These are phyloP conservation scores for Limonium bicolor DNA, from an alignment of 148 eudicot genomes.

Conservation along the genomic window DNA sequence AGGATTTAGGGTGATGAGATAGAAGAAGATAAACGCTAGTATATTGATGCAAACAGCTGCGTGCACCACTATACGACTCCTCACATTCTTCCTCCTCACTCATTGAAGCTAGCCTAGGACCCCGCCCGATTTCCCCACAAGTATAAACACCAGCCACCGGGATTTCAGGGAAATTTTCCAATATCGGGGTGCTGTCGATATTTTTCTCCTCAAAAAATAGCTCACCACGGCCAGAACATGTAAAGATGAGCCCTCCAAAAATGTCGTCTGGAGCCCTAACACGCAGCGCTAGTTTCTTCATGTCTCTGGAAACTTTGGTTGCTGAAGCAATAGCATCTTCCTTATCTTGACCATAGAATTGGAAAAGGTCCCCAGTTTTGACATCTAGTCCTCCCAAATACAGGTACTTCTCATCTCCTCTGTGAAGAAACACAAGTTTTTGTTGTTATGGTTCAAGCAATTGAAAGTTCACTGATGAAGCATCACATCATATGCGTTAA, in stretches of 20 bases:
- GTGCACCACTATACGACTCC: conserved; percentile 12
- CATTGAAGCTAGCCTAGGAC: conserved; percentile 19
- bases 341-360: conserved; percentile 35
- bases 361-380: conserved; percentile 71
- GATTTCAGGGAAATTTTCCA: conserved; percentile 60
- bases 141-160: conserved; percentile 58
- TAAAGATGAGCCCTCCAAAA: conserved; percentile 65
- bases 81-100: conserved; percentile 8
- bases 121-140: conserved; percentile 69
- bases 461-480: too few species aligned
- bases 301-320: conserved; percentile 25
- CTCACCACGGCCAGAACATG: conserved; percentile 77
- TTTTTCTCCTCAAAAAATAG: conserved; percentile 34
- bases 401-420: conserved; percentile 66
- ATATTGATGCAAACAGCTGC: conserved; percentile 32
- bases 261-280: conserved; percentile 2
- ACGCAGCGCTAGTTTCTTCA: conserved; percentile 18
- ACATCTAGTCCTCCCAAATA: conserved; percentile 45
- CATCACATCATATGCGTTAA: too few species aligned
- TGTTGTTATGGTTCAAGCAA: background rate
- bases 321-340: conserved; percentile 26
- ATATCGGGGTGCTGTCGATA: conserved; percentile 56
- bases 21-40: conserved; percentile 55
- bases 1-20: conserved; percentile 35
- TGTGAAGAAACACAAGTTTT: conserved; percentile 16